These are phyloP conservation scores for Flaveria bidentis DNA, from an alignment of 129 eudicot genomes.

Conservation along the genomic window DNA sequence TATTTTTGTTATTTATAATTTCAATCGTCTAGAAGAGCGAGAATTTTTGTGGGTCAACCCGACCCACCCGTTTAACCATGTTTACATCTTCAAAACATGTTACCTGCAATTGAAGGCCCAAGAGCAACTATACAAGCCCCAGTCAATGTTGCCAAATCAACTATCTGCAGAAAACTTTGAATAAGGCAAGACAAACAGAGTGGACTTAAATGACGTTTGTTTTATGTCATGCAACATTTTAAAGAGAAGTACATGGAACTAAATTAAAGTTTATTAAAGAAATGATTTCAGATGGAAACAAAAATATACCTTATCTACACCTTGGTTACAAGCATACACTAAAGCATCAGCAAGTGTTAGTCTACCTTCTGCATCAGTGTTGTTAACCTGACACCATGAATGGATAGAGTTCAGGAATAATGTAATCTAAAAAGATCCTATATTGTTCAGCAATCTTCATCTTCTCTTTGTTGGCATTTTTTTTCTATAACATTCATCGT, in stretches of 20 bases:
- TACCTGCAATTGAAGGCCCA: slow-evolving; percentile 98
- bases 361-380: slow-evolving; percentile 65
- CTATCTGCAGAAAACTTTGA: slow-evolving; percentile 55
- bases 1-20: background rate
- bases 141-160: slow-evolving; percentile 94
- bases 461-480: background rate
- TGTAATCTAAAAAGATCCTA: background rate
- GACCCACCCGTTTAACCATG: background rate
- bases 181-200: background rate
- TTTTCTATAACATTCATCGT: background rate
- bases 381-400: slow-evolving; percentile 72
- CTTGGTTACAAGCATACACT: slow-evolving; percentile 97
- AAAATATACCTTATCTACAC: slow-evolving; percentile 82
- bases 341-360: slow-evolving; percentile 84
- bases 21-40: background rate
- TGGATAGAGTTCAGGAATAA: background rate
- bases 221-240: background rate
- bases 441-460: background rate
- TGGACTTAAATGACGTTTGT: background rate
- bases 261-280: background rate
- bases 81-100: slow-evolving; percentile 4
- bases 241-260: no score
- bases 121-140: slow-evolving; percentile 97
- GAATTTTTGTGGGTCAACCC: background rate
- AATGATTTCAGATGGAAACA: background rate